These are phyloP conservation scores for Aureobasidium sp. DNA, from an alignment of 2,329 filamentous ascomycete genomes.

Conservation along the genomic window DNA sequence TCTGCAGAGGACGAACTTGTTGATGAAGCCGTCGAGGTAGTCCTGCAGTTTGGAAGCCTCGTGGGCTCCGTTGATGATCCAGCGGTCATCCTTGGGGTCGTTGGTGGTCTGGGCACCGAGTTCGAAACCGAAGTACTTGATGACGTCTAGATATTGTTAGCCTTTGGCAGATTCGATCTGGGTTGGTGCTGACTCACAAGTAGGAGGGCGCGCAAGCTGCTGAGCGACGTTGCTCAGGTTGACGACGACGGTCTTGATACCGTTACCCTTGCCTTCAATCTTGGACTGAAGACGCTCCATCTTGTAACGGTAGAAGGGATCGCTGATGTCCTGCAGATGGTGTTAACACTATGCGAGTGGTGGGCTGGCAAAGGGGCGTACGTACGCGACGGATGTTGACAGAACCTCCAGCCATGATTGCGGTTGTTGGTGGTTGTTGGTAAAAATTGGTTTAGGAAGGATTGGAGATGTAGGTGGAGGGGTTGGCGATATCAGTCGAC, in stretches of 20 bases:
- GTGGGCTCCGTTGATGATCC: conserved; percentile 99
- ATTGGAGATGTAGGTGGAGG: background rate
- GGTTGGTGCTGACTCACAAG: conserved; percentile 40
- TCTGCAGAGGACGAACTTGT: conserved; percentile 98
- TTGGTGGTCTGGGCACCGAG: conserved; percentile 98
- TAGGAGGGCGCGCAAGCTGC: conserved; percentile 82
- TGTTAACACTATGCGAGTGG: background rate
- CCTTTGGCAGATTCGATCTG: background rate
- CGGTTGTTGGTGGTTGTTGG: conserved; percentile 30
- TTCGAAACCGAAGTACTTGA: conserved; percentile 99
- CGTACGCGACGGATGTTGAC: conserved; percentile 80
- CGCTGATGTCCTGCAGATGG: conserved; percentile 64
- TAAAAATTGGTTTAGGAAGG: conserved; percentile 17
- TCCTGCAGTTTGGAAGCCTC: conserved; percentile 94
- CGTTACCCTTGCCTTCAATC: conserved; percentile 99
- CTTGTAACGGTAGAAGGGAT: conserved; percentile 99
- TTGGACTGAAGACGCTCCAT: conserved; percentile 99
- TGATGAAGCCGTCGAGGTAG: conserved; percentile 96
- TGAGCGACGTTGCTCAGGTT: conserved; percentile 90
- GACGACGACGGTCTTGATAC: conserved; percentile 97
- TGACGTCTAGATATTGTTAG: conserved; percentile 52
- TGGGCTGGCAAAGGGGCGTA: background rate
- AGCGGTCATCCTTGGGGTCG: conserved; percentile 93
- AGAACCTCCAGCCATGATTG: conserved; percentile 72
- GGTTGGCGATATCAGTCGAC: conserved; percentile 49